Base-by-base conservation (phyloP, 2,329 filamentous ascomycete genomes). In the Rhinocladiella mackenziei region DNA sequence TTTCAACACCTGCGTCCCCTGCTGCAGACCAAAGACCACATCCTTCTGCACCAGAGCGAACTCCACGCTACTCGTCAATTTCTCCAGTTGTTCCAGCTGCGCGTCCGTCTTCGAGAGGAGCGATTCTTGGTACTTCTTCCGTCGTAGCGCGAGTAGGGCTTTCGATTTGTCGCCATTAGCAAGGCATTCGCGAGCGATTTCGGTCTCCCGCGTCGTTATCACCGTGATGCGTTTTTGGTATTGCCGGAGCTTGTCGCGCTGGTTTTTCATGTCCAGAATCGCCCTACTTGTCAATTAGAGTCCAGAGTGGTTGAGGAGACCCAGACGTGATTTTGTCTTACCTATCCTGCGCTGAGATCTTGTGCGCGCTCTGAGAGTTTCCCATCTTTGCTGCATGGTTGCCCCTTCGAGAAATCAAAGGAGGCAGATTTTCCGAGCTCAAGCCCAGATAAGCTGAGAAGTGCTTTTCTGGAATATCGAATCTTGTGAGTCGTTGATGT, bases 21-120 rank as follows among this genome's bases (percentile, higher is more conserved):
- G 89, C 67, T 94, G 84, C 58, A 98, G 67, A 0, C 92, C 92
- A 66, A 86, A 96, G 3, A 98, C 64, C 26, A 98, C 85, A 70
- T 97, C 92, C 70, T 96, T 97, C 65, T 97, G 91, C 56, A 98
- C 92, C 18, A 91, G 78, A 28, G 92, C 88, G 67, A 98, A 98
- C 69, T 98, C 92, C 59, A 98, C 89, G 62, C 81, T 89, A 43
- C 80, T 80, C 6, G 87, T 92, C 56, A 98, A 72, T 61, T 87
- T 81, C 71, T 98, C 89, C 14, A 98, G 74, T 67, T 96, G 88
- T 55, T 86, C 88, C n/a, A 98, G 78, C 70, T 97, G 91, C 44
- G 81, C 80, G 67, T 98, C 91, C 9, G 91, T 96, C 71, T 94
- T 91, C 49, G 78, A 75, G 9, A 97, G 76, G 15, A 97, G 76